These are phyloP conservation scores for Irpex rosettiformis DNA, from an alignment of 1,284 basidiomycete species.

Conservation along the genomic window DNA sequence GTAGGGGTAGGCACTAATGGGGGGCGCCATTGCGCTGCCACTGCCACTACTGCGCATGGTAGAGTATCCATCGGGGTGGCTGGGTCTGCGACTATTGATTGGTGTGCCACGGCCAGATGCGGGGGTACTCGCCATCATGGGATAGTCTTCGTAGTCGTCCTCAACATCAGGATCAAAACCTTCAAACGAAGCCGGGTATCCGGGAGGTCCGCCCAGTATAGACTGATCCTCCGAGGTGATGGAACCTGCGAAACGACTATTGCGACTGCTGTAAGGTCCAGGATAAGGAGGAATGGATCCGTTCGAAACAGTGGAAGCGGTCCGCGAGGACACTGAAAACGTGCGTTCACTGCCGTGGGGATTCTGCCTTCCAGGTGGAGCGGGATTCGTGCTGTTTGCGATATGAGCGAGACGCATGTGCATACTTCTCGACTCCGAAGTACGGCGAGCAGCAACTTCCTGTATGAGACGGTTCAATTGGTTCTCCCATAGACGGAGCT, in stretches of 20 bases:
- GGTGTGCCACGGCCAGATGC: slow-evolving; percentile 71
- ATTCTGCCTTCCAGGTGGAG: slow-evolving; percentile 25
- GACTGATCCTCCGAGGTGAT: slow-evolving; percentile 24
- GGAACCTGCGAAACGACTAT: slow-evolving; percentile 24
- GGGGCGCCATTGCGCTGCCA: slow-evolving; percentile 18
- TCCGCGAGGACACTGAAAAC: slow-evolving; percentile 26
- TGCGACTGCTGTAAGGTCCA: slow-evolving; percentile 35
- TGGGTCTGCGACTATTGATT: slow-evolving; percentile 51
- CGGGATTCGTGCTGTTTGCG: slow-evolving; percentile 43
- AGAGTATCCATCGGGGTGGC: slow-evolving; percentile 41
- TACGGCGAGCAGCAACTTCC: slow-evolving; percentile 59
- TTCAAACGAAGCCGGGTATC: slow-evolving; percentile 54
- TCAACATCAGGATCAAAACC: slow-evolving; percentile 66
- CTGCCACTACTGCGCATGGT: slow-evolving; percentile 23
- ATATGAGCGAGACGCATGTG: slow-evolving; percentile 35
- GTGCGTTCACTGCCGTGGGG: slow-evolving; percentile 18
- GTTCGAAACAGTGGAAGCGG: slow-evolving; percentile 17
- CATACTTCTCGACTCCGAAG: slow-evolving; percentile 49
- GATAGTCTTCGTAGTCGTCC: slow-evolving; percentile 74
- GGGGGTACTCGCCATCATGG: slow-evolving; percentile 43
- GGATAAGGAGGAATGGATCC: slow-evolving; percentile 20
- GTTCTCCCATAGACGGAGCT: slow-evolving; percentile 89
- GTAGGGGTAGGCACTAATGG: slow-evolving; percentile 13
- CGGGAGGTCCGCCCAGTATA: slow-evolving; percentile 41
- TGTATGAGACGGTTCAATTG: slow-evolving; percentile 87